phyloP scores from a whole-genome alignment of 495 filamentous ascomycete genomes.

The Talaromyces trachyspermus region DNA sequence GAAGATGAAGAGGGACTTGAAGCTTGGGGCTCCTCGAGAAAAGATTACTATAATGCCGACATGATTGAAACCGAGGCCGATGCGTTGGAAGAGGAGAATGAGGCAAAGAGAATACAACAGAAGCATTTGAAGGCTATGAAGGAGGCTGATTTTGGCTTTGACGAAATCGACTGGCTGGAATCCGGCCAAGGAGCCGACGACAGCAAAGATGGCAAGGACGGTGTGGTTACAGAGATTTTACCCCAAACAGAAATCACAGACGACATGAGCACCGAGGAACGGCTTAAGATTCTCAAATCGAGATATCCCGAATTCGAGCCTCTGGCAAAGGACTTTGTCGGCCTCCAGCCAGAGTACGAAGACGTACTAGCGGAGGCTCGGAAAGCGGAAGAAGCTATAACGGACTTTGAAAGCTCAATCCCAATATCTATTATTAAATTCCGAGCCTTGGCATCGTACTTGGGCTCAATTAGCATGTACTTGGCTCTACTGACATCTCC shows the following conservation, averaged over 20 bases:
- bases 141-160: slow-evolving; percentile 87
- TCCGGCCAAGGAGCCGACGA: slow-evolving; percentile 30
- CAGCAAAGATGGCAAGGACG: slow-evolving; percentile 30
- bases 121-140: slow-evolving; percentile 81
- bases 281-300: slow-evolving; percentile 63
- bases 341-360: slow-evolving; percentile 57
- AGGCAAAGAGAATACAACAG: slow-evolving; percentile 78
- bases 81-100: slow-evolving; percentile 84
- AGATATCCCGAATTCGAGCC: slow-evolving; percentile 90
- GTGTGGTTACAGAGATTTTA: slow-evolving; percentile 71
- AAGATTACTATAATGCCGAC: slow-evolving; percentile 89
- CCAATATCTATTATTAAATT: slow-evolving; percentile 59
- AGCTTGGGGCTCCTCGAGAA: slow-evolving; percentile 80
- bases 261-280: slow-evolving; percentile 68
- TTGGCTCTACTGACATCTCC: slow-evolving; percentile 82
- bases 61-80: slow-evolving; percentile 85
- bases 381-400: slow-evolving; percentile 34
- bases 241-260: slow-evolving; percentile 74
- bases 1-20: slow-evolving; percentile 64
- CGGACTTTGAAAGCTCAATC: slow-evolving; percentile 23
- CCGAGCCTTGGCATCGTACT: slow-evolving; percentile 71
- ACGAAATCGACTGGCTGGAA: slow-evolving; percentile 75
- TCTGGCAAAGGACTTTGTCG: slow-evolving; percentile 69
- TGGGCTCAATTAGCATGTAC: slow-evolving; percentile 84
- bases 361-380: slow-evolving; percentile 51